Conservation (phyloP, 2,329 filamentous ascomycete species). For the Dactylellina leptospora region DNA sequence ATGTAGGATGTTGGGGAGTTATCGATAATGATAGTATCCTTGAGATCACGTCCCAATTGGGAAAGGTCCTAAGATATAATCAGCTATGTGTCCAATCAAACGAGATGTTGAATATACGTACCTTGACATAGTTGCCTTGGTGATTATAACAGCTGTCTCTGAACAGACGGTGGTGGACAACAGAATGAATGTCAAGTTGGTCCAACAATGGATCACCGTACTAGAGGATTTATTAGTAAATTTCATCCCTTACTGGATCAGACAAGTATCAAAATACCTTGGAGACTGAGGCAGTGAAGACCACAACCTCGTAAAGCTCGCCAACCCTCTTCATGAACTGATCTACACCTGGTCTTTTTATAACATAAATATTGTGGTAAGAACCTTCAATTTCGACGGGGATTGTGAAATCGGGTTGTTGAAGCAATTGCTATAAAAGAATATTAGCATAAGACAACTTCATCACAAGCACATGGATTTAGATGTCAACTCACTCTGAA, state of each 20-base stretch:
- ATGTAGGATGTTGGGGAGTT: conserved; percentile 99
- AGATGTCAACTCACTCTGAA: conserved; percentile 77
- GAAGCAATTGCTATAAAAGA: conserved; percentile 74
- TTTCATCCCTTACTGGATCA: no score
- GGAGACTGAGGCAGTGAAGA: conserved; percentile 97
- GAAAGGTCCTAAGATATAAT: conserved; percentile 75
- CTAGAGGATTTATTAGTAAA: conserved; percentile 62
- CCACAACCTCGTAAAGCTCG: conserved; percentile 96
- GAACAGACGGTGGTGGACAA: conserved; percentile 95
- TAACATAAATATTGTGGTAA: conserved; percentile 99
- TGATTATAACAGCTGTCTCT: conserved; percentile 99
- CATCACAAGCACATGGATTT: conserved; percentile 12
- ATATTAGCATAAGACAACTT: neutral
- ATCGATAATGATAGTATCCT: conserved; percentile 99
- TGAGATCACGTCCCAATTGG: conserved; percentile 92
- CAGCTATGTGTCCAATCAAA: conserved; percentile 11
- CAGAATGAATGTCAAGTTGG: conserved; percentile 95
- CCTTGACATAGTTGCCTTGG: conserved; percentile 98
- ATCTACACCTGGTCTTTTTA: conserved; percentile 97
- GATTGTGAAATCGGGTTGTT: conserved; percentile 98
- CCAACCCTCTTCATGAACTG: conserved; percentile 99
- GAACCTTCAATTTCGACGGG: conserved; percentile 98
- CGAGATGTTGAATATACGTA: conserved; percentile 56
- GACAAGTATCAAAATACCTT: conserved; percentile 82
- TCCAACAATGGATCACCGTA: conserved; percentile 96